Percentiles rank a stretch among this genome's conserved stretches.
Evolutionary conservation across 148 eudicot species (phyloP).

Genomic region (Chenopodium quinoa): DNA sequence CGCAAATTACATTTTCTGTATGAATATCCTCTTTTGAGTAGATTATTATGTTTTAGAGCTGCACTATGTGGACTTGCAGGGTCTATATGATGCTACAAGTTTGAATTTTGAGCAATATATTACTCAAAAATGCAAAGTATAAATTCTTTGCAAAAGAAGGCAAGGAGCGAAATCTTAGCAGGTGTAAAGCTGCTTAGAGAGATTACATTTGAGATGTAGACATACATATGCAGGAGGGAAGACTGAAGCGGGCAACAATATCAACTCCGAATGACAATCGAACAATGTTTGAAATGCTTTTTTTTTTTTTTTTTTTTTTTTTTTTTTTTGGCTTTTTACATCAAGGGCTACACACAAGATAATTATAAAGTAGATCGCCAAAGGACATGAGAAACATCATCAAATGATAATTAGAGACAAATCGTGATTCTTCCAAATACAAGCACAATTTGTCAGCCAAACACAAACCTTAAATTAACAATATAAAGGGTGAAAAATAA

Average conservation of each 20-base stretch:
- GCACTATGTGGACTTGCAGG: too few relatives aligned
- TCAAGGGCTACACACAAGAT: conserved; percentile 3
- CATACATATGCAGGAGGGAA: neutral
- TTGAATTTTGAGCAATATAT: too few relatives aligned
- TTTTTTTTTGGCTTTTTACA: neutral
- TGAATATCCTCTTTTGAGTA: too few relatives aligned
- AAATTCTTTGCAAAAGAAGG: neutral
- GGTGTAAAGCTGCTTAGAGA: neutral
- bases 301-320: neutral
- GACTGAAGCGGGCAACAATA: neutral
- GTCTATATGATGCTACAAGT: too few relatives aligned
- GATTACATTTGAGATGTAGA: neutral
- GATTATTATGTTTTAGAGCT: too few relatives aligned
- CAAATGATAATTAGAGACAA: conserved; percentile 18
- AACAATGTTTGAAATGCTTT: neutral
- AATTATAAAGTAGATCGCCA: neutral
- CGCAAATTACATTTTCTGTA: neutral
- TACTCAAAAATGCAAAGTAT: too few relatives aligned
- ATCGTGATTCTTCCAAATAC: conserved; percentile 5
- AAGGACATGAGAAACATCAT: neutral
- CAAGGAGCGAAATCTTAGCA: neutral
- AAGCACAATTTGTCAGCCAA: conserved; percentile 12
- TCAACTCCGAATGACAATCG: neutral
- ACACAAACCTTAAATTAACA: conserved; percentile 4
- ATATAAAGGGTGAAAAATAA: neutral